Evolutionary conservation across 2,329 filamentous ascomycete genomes (phyloP).

Genomic region (Xylariaceae sp.): DNA sequence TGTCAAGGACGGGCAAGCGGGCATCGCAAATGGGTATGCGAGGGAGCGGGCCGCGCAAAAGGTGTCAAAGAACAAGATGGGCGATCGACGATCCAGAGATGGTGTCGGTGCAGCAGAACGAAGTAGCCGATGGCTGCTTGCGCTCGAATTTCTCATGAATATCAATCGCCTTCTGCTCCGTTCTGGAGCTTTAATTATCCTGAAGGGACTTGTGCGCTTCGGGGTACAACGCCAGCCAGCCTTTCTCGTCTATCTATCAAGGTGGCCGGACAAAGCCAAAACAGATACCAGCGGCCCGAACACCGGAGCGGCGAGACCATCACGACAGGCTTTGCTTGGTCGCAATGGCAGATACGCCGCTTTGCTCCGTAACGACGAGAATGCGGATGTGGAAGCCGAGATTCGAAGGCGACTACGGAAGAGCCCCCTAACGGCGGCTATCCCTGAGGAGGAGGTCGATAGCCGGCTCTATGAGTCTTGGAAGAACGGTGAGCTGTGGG

Average conservation of each 20-base stretch:
- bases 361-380: conserved; percentile 53
- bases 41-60: conserved; percentile 66
- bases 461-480: conserved; percentile 79
- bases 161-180: conserved; percentile 64
- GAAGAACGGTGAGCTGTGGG: conserved; percentile 80
- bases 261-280: conserved; percentile 30
- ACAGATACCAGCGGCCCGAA: conserved; percentile 20
- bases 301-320: conserved; percentile 9
- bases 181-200: conserved; percentile 50
- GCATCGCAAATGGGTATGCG: conserved; percentile 56
- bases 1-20: conserved; percentile 41
- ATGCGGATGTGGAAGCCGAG: conserved; percentile 77
- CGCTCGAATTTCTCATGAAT: conserved; percentile 68
- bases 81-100: conserved; percentile 45
- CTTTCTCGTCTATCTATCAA: conserved; percentile 56
- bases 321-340: conserved; percentile 37
- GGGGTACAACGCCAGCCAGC: conserved; percentile 59
- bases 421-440: conserved; percentile 29
- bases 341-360: conserved; percentile 49
- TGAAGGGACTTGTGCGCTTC: conserved; percentile 51
- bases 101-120: conserved; percentile 78
- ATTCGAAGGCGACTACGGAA: conserved; percentile 59
- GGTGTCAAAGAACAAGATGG: conserved; percentile 40
- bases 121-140: conserved; percentile 74
- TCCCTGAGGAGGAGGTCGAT: conserved; percentile 65